Evolutionary conservation across 805 yeast species (phyloP).

Genomic region (Gaillardinia entomophila): DNA sequence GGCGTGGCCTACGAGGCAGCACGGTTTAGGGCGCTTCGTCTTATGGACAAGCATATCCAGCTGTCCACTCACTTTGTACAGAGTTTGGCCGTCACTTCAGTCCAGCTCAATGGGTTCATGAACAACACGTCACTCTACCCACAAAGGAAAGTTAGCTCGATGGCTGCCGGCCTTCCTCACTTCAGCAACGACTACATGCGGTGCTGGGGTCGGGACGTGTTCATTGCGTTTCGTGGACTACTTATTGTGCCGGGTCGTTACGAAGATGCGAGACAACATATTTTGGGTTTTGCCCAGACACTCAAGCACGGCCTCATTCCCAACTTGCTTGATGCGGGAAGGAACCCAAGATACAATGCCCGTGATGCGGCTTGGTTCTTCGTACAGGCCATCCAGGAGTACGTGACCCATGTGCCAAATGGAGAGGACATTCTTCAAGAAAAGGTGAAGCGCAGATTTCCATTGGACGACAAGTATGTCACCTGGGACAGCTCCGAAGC

Average conservation of each 20-base stretch:
- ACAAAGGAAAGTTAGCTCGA: slow-evolving; percentile 51
- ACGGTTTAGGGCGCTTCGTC: slow-evolving; percentile 56
- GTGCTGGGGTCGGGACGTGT: slow-evolving; percentile 98
- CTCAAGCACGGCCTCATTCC: slow-evolving; percentile 95
- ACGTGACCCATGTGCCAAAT: slow-evolving; percentile 58
- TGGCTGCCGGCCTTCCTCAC: slow-evolving; percentile 97
- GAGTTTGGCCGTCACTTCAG: slow-evolving; percentile 69
- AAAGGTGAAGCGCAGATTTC: slow-evolving; percentile 77
- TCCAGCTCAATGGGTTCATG: slow-evolving; percentile 80
- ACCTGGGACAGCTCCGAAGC: slow-evolving; percentile 67
- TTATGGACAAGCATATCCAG: slow-evolving; percentile 50
- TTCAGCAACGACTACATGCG: slow-evolving; percentile 89
- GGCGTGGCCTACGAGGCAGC: slow-evolving; percentile 83
- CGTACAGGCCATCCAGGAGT: slow-evolving; percentile 83
- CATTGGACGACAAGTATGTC: slow-evolving; percentile 78
- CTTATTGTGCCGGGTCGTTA: slow-evolving; percentile 70
- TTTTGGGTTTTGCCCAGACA: slow-evolving; percentile 82
- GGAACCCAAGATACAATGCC: slow-evolving; percentile 91
- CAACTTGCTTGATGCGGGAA: slow-evolving; percentile 84
- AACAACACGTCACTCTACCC: slow-evolving; percentile 74
- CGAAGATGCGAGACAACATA: slow-evolving; percentile 76
- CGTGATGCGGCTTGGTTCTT: slow-evolving; percentile 98
- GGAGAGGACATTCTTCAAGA: slow-evolving; percentile 66
- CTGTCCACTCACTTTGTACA: slow-evolving; percentile 70
- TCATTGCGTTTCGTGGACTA: slow-evolving; percentile 80